phyloP scores from a whole-genome alignment of 2,329 filamentous ascomycete species.

The Talaromyces sp. region DNA sequence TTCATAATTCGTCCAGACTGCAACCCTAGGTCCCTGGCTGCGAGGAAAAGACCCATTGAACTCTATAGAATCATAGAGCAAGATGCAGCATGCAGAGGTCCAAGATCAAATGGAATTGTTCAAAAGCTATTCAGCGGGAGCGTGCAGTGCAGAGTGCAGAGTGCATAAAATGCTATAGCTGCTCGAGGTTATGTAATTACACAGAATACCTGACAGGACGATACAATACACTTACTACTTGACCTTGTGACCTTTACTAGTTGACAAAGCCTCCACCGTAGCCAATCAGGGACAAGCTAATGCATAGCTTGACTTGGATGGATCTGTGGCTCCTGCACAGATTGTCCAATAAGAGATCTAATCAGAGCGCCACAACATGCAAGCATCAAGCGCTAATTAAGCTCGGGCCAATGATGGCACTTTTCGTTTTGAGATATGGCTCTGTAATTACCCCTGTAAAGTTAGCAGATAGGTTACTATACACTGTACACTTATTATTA shows the following conservation, averaged over 20 bases:
- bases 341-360: background rate
- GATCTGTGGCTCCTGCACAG: background rate
- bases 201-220: background rate
- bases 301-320: background rate
- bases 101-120: background rate
- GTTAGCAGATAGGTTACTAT: no score
- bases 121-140: slow-evolving; percentile 3
- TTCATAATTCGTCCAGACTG: background rate
- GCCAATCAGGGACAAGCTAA: background rate
- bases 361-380: slow-evolving; percentile 1
- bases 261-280: background rate
- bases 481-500: no score
- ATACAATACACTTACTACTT: background rate
- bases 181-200: background rate
- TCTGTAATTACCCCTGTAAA: background rate
- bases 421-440: background rate
- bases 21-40: background rate
- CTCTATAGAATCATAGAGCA: background rate
- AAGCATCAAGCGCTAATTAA: background rate
- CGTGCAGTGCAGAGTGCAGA: slow-evolving; percentile 1
- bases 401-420: background rate
- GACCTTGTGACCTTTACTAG: slow-evolving; percentile 10
- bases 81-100: background rate
- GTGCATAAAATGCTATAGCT: background rate
- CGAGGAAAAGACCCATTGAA: background rate